Base-by-base conservation (phyloP, 495 filamentous ascomycete genomes). In the Tuber microsphaerosporum region DNA sequence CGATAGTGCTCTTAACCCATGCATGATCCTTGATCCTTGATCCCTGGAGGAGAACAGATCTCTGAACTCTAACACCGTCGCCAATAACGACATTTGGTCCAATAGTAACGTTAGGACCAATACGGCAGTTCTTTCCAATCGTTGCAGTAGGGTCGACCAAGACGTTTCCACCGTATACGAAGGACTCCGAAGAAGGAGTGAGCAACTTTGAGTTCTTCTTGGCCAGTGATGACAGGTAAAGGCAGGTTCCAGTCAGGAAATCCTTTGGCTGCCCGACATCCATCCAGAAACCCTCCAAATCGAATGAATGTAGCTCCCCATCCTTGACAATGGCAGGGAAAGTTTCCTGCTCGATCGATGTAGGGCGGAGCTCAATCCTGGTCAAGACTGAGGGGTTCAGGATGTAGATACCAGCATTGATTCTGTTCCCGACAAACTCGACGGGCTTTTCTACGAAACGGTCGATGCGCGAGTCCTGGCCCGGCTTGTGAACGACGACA, bases 251-350 rank as follows among this genome's bases (percentile, higher is more conserved):
- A 45, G 90, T 92, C 72, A 99, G 87, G 88, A 99, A 99, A 84
- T 99, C 95, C 86, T 99, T 99, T 73, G 95, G 95, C 84, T 99
- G 95, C 80, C 95, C 95, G 75, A 99, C 94, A 81, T 99, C 95
- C 95, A 99, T 99, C 95, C 95, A 99, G 88, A 97, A 99, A 78
- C 95, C 94, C 79, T 99, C 96, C 51, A 99, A 88, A 84, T 99
- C 95, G 84, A 97, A 97, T 3, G 94, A 97, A 88, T 99, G 95
- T 70, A 99, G 86, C 85, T 97, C 90, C 73, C 93, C 92, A 83
- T 97, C 96, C 81, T 88, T 90, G 84, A 90, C 91, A 82, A 99
- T 96, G 76, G 93, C 91, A 65, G 95, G 95, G 92, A 99, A 99
- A 41, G 93, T 99, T 86, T 99, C 95, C 86, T 98, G 95, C 85